Evolutionary conservation across 768 basidiomycete species (phyloP).

Genomic region (Rhodosporidiobolus sp.): DNA sequence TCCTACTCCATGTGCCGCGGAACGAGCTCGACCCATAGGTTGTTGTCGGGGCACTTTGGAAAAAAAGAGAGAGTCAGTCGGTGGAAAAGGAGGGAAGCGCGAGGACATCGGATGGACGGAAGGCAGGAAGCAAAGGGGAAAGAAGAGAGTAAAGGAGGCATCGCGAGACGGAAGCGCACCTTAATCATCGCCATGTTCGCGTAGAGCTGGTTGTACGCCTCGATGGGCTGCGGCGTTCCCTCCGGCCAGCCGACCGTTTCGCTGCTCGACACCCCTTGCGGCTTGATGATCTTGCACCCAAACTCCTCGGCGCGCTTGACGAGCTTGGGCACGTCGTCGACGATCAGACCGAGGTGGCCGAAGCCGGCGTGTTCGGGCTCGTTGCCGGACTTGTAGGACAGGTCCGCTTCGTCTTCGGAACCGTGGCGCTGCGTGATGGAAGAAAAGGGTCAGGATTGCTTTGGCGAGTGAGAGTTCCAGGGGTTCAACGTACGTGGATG

Average conservation of each 20-base stretch:
- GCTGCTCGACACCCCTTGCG: slow-evolving; percentile 16
- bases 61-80: too few species aligned
- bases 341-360: slow-evolving; percentile 34
- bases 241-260: slow-evolving; percentile 37
- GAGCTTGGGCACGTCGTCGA: slow-evolving; percentile 33
- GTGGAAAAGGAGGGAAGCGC: neutral
- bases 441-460: neutral
- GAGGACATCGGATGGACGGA: too few species aligned
- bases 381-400: slow-evolving; percentile 23
- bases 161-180: slow-evolving; percentile 2
- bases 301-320: slow-evolving; percentile 14
- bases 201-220: slow-evolving; percentile 32
- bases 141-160: too few species aligned
- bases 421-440: slow-evolving; percentile 24
- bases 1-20: slow-evolving; percentile 1
- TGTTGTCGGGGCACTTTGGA: slow-evolving; percentile 13
- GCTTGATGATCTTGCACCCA: slow-evolving; percentile 35
- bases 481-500: slow-evolving; percentile 28
- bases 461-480: too few species aligned
- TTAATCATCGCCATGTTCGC: slow-evolving; percentile 34
- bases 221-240: slow-evolving; percentile 33
- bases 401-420: slow-evolving; percentile 14
- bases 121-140: neutral
- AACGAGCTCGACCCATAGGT: slow-evolving; percentile 16
- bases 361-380: slow-evolving; percentile 17